Base-by-base conservation (phyloP, 441 rosid species). In the Eutrema salsugineum region DNA sequence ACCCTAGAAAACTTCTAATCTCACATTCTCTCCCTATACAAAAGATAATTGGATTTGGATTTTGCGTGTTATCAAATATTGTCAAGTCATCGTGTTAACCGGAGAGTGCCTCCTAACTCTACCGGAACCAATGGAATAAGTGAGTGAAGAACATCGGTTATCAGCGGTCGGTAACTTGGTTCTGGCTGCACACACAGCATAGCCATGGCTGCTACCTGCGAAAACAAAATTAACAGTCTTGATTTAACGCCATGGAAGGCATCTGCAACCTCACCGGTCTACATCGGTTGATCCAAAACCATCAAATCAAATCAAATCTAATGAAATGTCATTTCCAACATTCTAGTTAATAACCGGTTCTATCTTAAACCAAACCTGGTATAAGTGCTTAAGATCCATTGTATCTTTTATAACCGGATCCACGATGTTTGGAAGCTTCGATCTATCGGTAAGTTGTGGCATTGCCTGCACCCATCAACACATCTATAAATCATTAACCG, bases 371-470 rank as follows among this genome's bases (percentile, higher is more conserved):
- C 77, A 51, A 67, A 93, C 98, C 94, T 93, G 98, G 79, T 89
- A 91, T 36, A 93, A 78, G 83, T 93, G 93, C 78, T 91, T 93
- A 38, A 85, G 82, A 75, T 93, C 94, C 84, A 89, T 87, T 16
- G 87, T 77, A 76, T 85, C 79, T 79, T 75, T 81, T 51, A 93
- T 83, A 61, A 83, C 94, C 39, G 95, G 92, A 82, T 90, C 96
- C 68, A 93, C 84, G 5, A 91, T 89, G 69, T 64, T 86, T 58
- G 97, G 97, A 78, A 93, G 94, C 53, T 84, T 84, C 20, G 88
- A 79, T 82, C 97, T 83, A 81, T 91, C 95, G 10, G 92, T 91
- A 44, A 93, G 97, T 77, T 85, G 95, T 63, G 98, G 97, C 91
- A 91, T 89, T 79, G 95, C 97, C 98, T 93, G 86, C 84, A 85